phyloP scores from a whole-genome alignment of 768 basidiomycete species.

The Rhizopogon vinicolor region DNA sequence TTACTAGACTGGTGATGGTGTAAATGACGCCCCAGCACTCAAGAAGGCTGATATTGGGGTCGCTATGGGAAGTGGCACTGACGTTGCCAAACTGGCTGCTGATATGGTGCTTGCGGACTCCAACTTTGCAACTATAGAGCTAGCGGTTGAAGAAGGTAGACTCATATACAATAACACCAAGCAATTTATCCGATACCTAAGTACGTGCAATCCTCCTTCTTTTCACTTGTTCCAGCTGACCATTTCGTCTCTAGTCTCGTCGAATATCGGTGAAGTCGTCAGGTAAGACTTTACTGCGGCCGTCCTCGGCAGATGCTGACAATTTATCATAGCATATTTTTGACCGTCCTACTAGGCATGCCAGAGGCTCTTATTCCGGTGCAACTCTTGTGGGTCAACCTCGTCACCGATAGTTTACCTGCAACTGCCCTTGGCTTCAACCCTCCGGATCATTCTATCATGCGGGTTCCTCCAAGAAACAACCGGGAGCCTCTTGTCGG shows the following conservation, averaged over 20 bases:
- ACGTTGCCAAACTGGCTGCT: constrained; percentile 95
- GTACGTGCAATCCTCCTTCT: constrained; percentile 37
- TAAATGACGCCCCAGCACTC: constrained; percentile 96
- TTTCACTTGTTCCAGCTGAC: constrained; percentile 6
- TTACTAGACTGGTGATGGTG: constrained; percentile 87
- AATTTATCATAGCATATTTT: constrained; percentile 66
- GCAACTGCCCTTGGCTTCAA: constrained; percentile 98
- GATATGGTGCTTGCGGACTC: constrained; percentile 98
- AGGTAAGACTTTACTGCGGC: constrained; percentile 33
- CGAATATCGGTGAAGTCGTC: constrained; percentile 97
- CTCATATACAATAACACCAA: constrained; percentile 99
- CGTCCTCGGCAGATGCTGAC: background rate
- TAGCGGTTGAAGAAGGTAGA: constrained; percentile 95
- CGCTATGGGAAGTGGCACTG: constrained; percentile 98
- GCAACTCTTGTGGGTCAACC: constrained; percentile 97
- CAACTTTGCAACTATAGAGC: constrained; percentile 96
- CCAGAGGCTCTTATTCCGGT: constrained; percentile 98
- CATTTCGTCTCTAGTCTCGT: constrained; percentile 55
- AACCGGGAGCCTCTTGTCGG: constrained; percentile 89
- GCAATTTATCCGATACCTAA: constrained; percentile 99
- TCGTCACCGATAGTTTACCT: constrained; percentile 94
- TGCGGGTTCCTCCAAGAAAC: constrained; percentile 89
- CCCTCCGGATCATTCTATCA: constrained; percentile 93
- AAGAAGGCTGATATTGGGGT: constrained; percentile 98
- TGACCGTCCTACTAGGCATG: constrained; percentile 97